Conservation (phyloP, 2,329 filamentous ascomycete species). For the Colletotrichum cuscutae region DNA sequence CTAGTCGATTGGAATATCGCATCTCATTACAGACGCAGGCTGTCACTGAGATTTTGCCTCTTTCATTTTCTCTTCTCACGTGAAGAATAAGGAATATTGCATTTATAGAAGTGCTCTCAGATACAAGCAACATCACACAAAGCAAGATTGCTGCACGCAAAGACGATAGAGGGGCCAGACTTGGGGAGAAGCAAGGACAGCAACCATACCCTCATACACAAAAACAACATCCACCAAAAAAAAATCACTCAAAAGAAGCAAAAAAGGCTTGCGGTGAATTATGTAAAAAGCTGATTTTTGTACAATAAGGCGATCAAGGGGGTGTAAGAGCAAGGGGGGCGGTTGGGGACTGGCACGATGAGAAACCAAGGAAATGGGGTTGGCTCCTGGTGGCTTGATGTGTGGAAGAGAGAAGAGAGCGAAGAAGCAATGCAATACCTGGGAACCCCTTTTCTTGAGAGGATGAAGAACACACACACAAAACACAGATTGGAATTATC, state of each 20-base stretch:
- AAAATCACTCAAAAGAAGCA: constrained; percentile 19
- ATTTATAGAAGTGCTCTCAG: constrained; percentile 35
- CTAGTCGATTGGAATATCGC: constrained; percentile 30
- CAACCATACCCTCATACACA: constrained; percentile 10
- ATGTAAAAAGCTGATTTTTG: constrained; percentile 36
- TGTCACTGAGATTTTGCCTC: constrained; percentile 34
- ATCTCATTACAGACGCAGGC: constrained; percentile 35
- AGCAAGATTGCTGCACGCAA: constrained; percentile 27
- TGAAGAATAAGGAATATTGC: constrained; percentile 21
- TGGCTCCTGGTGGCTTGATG: neutral
- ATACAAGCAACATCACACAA: constrained; percentile 16
- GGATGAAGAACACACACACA: constrained; percentile 11
- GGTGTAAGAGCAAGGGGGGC: neutral
- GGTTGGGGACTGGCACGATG: neutral
- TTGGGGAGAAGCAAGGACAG: neutral
- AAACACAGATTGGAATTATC: constrained; percentile 32
- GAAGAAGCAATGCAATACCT: constrained; percentile 4
- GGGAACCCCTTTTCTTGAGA: constrained; percentile 5
- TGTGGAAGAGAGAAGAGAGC: constrained; percentile 1
- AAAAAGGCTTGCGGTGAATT: constrained; percentile 23
- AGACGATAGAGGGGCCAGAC: constrained; percentile 18
- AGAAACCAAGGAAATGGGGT: neutral
- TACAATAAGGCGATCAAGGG: constrained; percentile 31
- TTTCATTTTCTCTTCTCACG: constrained; percentile 6
- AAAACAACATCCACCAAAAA: neutral